Evolutionary conservation across 306 rosid species (phyloP).

Genomic region (Hylodesmum podocarpum): DNA sequence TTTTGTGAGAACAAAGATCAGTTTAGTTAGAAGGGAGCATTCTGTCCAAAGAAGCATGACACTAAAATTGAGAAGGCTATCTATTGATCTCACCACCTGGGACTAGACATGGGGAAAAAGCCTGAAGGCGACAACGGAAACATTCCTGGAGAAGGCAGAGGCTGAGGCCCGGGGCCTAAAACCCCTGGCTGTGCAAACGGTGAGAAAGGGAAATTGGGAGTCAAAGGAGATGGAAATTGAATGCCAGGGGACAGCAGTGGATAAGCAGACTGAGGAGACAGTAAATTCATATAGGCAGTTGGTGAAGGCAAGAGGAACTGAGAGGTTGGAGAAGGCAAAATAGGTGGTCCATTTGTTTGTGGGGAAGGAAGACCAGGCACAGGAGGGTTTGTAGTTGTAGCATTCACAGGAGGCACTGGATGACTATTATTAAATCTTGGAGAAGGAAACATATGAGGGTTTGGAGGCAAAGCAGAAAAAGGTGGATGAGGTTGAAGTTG

Average conservation of each 20-base stretch:
- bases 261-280: slow-evolving; percentile 63
- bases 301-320: slow-evolving; percentile 80
- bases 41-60: neutral
- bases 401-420: slow-evolving; percentile 26
- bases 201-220: slow-evolving; percentile 66
- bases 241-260: slow-evolving; percentile 66
- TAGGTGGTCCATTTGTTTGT: slow-evolving; percentile 42
- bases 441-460: slow-evolving; percentile 42
- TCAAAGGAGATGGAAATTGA: slow-evolving; percentile 55
- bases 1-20: slow-evolving; percentile 26
- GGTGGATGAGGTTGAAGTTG: slow-evolving; percentile 27
- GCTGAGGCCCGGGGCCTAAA: slow-evolving; percentile 77
- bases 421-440: slow-evolving; percentile 46
- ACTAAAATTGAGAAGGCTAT: slow-evolving; percentile 29
- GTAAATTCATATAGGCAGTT: slow-evolving; percentile 46
- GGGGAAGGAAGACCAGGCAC: slow-evolving; percentile 42
- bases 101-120: slow-evolving; percentile 63
- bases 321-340: slow-evolving; percentile 68
- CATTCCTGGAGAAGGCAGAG: slow-evolving; percentile 65
- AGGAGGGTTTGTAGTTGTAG: slow-evolving; percentile 33
- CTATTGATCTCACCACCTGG: slow-evolving; percentile 70
- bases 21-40: slow-evolving; percentile 23
- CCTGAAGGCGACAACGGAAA: slow-evolving; percentile 71
- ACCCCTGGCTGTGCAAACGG: slow-evolving; percentile 63
- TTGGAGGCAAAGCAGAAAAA: slow-evolving; percentile 53